Evolutionary conservation across 257 asterid species (phyloP).

Genomic region (Przewalskia tangutica): DNA sequence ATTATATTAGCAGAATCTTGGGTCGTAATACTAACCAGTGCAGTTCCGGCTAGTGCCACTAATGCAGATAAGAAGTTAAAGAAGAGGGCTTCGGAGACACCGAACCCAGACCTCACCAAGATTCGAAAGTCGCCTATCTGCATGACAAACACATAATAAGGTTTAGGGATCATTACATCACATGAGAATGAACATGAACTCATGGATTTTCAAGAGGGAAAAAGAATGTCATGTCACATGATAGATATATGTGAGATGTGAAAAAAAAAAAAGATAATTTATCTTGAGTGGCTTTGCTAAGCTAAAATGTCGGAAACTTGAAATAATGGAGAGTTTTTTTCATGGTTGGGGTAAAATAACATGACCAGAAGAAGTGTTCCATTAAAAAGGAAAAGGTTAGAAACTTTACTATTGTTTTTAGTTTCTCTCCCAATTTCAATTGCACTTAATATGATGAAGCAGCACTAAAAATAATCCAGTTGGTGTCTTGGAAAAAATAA

Average conservation of each 20-base stretch:
- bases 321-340: background rate
- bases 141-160: slow-evolving; percentile 2
- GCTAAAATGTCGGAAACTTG: background rate
- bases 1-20: too few relatives aligned
- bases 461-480: background rate
- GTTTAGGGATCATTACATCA: background rate
- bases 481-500: background rate
- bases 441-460: too few relatives aligned
- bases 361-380: background rate
- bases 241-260: background rate
- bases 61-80: slow-evolving; percentile 93
- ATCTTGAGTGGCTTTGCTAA: background rate
- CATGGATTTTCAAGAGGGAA: background rate
- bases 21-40: slow-evolving; percentile 71
- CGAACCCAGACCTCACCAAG: slow-evolving; percentile 88
- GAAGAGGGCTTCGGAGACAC: slow-evolving; percentile 83
- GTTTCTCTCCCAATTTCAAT: background rate
- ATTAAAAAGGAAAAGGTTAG: background rate
- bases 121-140: slow-evolving; percentile 99
- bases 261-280: background rate
- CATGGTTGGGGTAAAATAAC: background rate
- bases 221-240: background rate
- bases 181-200: background rate
- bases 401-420: background rate
- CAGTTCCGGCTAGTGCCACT: slow-evolving; percentile 92